Evolutionary conservation across 371 early-diverging fungal species (phyloP), one percentile per base, ranked within the genome.

Genomic region (Mucor piriformis): DNA sequence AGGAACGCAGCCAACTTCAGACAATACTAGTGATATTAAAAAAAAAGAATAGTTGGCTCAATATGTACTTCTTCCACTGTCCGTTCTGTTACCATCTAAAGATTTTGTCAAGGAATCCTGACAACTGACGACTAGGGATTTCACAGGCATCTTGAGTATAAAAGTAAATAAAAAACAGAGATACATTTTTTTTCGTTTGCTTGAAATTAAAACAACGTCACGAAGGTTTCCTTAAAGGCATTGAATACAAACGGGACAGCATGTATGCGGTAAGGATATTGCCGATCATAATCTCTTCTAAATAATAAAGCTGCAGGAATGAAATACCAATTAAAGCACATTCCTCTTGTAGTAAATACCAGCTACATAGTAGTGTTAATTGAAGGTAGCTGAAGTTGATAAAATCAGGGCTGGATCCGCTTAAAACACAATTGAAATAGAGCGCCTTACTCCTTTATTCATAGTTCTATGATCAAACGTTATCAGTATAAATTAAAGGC

Each of bases 71-170:
- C n/a, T n/a, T n/a, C n/a, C n/a, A n/a, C n/a, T n/a, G n/a, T n/a
- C n/a, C n/a, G n/a, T n/a, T n/a, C n/a, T n/a, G n/a, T 11, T 76
- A 79, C 79, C 65, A 56, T 79, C 79, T 18, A 79, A 44, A 21
- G 70, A 59, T 24, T 74, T 73, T 3, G 66, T 29, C 33, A 79
- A 57, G 13, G 64, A 54, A 21, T 75, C 69, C 65, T 79, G 79
- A 25, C 71, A 70, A 37, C 69, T 57, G 5, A 54, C 48, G 34
- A 72, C 64, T 13, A 76, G 59, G 12, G 80, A 71, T 57, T 76
- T 76, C 25, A 76, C 72, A 42, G 42, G 42, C 42, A 42, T 42
- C 20, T 42, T 42, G 20, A 18, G 7, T 18, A 42, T 42, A 3
- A 18, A 42, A 6, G 3, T 42, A 8, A 42, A 38, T n/a, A 38